Conservation (phyloP, 345 rosid genomes). For the Syzygium aromaticum region DNA sequence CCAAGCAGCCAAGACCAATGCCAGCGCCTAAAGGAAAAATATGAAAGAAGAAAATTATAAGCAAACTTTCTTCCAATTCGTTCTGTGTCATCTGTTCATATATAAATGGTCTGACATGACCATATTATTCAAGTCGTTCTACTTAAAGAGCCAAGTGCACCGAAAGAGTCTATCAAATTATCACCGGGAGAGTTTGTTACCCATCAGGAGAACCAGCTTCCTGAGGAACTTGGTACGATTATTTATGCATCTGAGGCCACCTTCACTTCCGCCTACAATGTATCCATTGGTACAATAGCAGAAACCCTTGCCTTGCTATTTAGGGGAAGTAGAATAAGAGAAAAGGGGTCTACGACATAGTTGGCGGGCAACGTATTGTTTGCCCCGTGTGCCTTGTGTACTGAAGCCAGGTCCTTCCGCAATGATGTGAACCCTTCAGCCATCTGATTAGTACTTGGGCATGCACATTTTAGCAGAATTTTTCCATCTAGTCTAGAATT, state of each 20-base stretch:
- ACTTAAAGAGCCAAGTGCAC: not conserved
- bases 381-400: not conserved
- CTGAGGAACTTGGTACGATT: not conserved
- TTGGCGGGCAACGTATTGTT: not conserved
- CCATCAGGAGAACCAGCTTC: not conserved
- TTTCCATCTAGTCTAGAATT: not conserved
- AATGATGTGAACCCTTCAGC: not conserved
- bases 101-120: not conserved
- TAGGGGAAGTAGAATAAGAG: not conserved
- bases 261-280: not conserved
- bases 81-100: not conserved
- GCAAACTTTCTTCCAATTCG: not conserved
- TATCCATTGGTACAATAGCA: not conserved
- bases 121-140: not conserved
- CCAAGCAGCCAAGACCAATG: not conserved
- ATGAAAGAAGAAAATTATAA: not conserved
- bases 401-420: not conserved
- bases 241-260: not conserved
- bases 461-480: not conserved
- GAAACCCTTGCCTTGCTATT: not conserved
- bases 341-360: not conserved
- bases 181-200: not conserved
- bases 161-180: not conserved
- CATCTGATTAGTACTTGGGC: not conserved
- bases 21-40: not conserved